Base-by-base conservation (phyloP, 1,139 yeast species). In the Yamadazyma membranifaciens region DNA sequence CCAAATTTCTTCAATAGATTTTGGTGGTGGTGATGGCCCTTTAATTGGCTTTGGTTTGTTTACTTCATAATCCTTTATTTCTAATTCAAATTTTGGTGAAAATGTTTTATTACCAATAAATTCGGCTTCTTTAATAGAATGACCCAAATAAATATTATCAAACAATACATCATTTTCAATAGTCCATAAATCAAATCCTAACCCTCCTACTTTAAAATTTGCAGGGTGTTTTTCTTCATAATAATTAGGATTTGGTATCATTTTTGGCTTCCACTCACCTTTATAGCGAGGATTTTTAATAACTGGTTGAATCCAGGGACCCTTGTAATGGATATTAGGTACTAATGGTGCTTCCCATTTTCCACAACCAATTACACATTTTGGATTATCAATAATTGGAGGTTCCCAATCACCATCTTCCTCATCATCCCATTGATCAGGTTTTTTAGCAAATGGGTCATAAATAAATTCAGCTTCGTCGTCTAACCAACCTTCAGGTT, bases 151-250 rank as follows among this genome's bases (percentile, higher is more conserved):
- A 42, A 89, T 80, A 63, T 89, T 87, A 61, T 87, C 88, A 57
- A 91, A 87, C 56, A 87, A 53, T 38, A 87, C 77, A 39, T 83
- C 78, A 34, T 73, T 71, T 50, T 87, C 85, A 83, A 89, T 83
- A 42, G 94, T 80, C 96, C 96, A 89, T 49, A 89, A 69, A 60
- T 91, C 98, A 57, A 91, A 86, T 4, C 96, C 96, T 40, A 91
- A 55, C 7, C 86, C 95, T 22, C 89, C 92, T 51, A 89, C 79
- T 51, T 78, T 83, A 47, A 87, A 63, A 49, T 80, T 69, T 4
- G 83, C 68, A 9, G 95, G 92, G 6, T 57, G 62, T 2, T 45
- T 45, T 52, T 81, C 87, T 51, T 80, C 82, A 51, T 62, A 80
- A 62, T 75, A 86, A 32, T 76, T 69, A 6, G 96, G 95, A 57